Evolutionary conservation across 176 grass and related monocot genomes (phyloP), one percentile per base, ranked within the genome.

Genomic region (Neostapfia colusana): DNA sequence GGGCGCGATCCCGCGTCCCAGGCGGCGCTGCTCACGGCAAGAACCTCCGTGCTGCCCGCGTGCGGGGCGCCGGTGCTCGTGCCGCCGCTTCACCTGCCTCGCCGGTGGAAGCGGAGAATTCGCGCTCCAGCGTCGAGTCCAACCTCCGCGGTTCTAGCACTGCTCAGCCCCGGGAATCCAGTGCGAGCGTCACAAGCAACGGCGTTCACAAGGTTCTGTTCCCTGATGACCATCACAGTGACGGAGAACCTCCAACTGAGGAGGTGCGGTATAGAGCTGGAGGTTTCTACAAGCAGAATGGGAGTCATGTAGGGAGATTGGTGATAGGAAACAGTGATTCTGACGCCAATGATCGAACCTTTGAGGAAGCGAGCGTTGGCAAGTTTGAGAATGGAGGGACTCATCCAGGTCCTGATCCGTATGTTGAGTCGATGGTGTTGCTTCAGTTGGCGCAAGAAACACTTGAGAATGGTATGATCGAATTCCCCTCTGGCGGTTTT

Each of bases 381-480:
- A 97, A 87, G 57, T 62, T 51, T 73, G 72, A 78, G 28, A 93
- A 85, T 81, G 80, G 77, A 63, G 85, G 71, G 58, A 69, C 66
- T 31, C 81, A 77, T 84, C 61, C 86, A 56, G 63, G 54, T 72
- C 61, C 81, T 76, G 86, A 91, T 77, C 75, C 78, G 0, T 90
- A 95, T 75, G 43, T 67, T 0, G 76, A 90, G 57, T 90, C 91
- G 0, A 63, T 95, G 65, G 62, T 43, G 4, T 61, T 84, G 69
- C 91, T 99, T 57, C 78, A 85, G 51, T 81, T 85, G 51, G 71
- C 88, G 35, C 82, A 99, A 64, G 89, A 95, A 82, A 85, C 83
- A 28, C 85, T 99, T 74, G 92, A 92, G 93, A 90, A 85, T 78
- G 96, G 96, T 99, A 94, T 63, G 17, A 2, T 80, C 40, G 16